phyloP scores from a whole-genome alignment of 2,329 filamentous ascomycete genomes.

The Trichoderma hamatum region DNA sequence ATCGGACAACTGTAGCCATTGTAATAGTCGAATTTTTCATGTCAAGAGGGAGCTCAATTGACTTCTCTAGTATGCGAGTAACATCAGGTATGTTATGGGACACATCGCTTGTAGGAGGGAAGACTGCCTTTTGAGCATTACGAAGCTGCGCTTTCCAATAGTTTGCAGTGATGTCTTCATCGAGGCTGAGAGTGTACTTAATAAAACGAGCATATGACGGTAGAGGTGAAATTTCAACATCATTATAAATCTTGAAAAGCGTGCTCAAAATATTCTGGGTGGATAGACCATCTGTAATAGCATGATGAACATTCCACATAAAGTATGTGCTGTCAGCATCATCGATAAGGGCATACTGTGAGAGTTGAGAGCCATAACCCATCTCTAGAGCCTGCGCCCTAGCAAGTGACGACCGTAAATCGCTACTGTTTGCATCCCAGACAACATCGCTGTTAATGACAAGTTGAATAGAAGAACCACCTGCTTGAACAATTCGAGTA shows the following conservation, averaged over 20 bases:
- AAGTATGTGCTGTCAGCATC: constrained; percentile 1
- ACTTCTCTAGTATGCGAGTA: constrained; percentile 5
- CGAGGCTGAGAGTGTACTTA: constrained; percentile 2
- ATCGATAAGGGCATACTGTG: not conserved
- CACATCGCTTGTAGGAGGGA: constrained; percentile 13
- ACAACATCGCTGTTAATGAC: constrained; percentile 26
- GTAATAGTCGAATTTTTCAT: constrained; percentile 23
- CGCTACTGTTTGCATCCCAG: not conserved
- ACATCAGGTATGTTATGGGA: not conserved
- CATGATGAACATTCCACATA: constrained; percentile 19
- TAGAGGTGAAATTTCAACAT: not conserved
- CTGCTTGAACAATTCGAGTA: constrained; percentile 30
- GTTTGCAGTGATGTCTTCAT: not conserved
- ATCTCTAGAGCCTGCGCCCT: not conserved
- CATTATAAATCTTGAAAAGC: not conserved
- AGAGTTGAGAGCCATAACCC: constrained; percentile 21
- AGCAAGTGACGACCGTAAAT: not conserved
- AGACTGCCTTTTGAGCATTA: constrained; percentile 15
- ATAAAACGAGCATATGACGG: constrained; percentile 14
- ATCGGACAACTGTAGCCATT: constrained; percentile 30
- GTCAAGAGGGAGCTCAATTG: not conserved
- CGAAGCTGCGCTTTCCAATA: constrained; percentile 29
- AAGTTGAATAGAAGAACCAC: constrained; percentile 25
- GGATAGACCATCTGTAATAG: constrained; percentile 12
- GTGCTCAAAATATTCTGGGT: not conserved